Percentiles rank a stretch among this genome's conserved stretches.
Evolutionary conservation across 306 rosid genomes (phyloP).

Genomic region (Cucurbita ficifolia): DNA sequence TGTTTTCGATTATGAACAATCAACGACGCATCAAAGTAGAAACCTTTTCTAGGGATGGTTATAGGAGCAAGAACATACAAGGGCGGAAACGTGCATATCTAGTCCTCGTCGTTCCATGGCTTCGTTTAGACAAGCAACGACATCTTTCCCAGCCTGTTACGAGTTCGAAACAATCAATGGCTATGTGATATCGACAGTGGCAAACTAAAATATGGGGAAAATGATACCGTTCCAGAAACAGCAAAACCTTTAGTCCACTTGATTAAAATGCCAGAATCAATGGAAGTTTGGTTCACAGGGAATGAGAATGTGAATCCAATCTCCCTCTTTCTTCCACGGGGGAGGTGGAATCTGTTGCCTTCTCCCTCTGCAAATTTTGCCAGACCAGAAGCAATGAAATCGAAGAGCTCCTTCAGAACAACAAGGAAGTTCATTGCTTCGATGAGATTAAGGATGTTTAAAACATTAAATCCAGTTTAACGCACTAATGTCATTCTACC

Average conservation of each 20-base stretch:
- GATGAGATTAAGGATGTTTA: neutral
- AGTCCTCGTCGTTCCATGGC: constrained; percentile 74
- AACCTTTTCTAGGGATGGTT: neutral
- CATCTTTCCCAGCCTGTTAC: constrained; percentile 78
- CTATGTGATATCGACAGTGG: neutral
- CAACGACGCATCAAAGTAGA: neutral
- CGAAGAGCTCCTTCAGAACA: constrained; percentile 51
- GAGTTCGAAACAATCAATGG: neutral
- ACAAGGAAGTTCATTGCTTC: neutral
- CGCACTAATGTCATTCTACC: constrained; percentile 6
- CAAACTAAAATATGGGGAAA: neutral
- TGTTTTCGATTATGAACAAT: constrained; percentile 9
- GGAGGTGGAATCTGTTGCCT: constrained; percentile 38
- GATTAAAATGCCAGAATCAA: constrained; percentile 73
- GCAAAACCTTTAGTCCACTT: constrained; percentile 96
- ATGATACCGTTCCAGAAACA: constrained; percentile 71
- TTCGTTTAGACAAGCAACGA: constrained; percentile 79
- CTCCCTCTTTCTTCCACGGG: constrained; percentile 49
- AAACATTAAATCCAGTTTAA: neutral
- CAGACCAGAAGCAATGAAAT: constrained; percentile 70
- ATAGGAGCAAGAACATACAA: constrained; percentile 34
- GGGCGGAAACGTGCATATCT: constrained; percentile 78
- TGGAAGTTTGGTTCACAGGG: constrained; percentile 79
- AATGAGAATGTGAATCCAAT: constrained; percentile 91
- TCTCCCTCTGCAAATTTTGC: constrained; percentile 50